Percentiles rank a stretch among this genome's conserved stretches.
phyloP scores from a whole-genome alignment of 2,329 filamentous ascomycete genomes.

The Aspergillus novoparasiticus region DNA sequence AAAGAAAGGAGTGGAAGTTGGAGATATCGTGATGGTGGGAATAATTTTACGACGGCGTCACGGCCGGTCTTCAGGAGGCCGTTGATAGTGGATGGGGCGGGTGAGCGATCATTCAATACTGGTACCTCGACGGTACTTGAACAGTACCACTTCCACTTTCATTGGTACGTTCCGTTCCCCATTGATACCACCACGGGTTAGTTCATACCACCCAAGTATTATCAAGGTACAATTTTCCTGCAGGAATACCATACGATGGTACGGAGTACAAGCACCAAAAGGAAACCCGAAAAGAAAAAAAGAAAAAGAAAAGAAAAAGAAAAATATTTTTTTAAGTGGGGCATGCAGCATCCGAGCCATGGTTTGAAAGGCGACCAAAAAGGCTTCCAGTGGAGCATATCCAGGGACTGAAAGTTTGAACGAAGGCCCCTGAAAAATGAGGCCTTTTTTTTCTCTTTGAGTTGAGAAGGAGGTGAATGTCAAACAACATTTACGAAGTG shows the following conservation, averaged over 20 bases:
- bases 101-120: slow-evolving; percentile 11
- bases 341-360: slow-evolving; percentile 1
- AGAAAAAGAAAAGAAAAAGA: background rate
- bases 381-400: slow-evolving; percentile 7
- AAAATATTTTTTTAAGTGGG: background rate
- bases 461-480: background rate
- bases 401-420: slow-evolving; percentile 12
- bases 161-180: background rate
- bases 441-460: background rate
- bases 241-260: background rate
- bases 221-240: background rate
- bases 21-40: slow-evolving; percentile 20
- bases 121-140: background rate
- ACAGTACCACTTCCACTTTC: background rate
- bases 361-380: slow-evolving; percentile 1
- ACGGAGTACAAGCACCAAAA: background rate
- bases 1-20: slow-evolving; percentile 16
- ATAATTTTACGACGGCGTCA: slow-evolving; percentile 25
- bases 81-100: slow-evolving; percentile 19
- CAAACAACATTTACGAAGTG: background rate
- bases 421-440: slow-evolving; percentile 1
- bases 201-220: background rate
- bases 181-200: background rate
- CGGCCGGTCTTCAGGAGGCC: slow-evolving; percentile 17
- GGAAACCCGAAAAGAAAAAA: background rate